Evolutionary conservation across 345 rosid species (phyloP), one percentile per base, ranked within the genome.

Genomic region (Sapria himalayana): DNA sequence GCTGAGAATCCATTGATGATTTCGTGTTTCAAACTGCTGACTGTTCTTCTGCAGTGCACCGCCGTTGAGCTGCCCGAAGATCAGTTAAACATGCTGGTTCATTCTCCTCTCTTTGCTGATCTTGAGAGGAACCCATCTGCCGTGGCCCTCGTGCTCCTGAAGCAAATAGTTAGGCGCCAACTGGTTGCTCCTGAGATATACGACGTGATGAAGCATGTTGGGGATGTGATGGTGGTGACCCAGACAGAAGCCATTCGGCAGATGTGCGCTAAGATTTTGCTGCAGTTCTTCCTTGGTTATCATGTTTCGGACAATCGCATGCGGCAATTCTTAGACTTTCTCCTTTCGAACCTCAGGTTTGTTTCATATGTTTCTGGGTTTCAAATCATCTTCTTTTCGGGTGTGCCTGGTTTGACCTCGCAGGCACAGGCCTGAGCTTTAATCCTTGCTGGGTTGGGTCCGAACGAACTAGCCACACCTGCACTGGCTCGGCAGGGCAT

Each of bases 171-270:
- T 39, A 67, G 51, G n/a, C 73, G 78, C 59, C 78, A 73, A 62
- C 70, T 73, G 49, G 78, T 65, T 37, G 94, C 73, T 57, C 93
- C 57, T 58, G 91, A 79, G 76, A 76, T 89, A 46, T 79, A 79
- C 64, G 94, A 79, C 55, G 19, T 79, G 36, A 67, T 66, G 33
- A 33, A 55, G 43, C 82, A 49, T 46, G 76, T 79, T 54, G 66
- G 70, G 43, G 75, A 76, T 39, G 49, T 82, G 67, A 72, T 89
- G 95, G 84, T 89, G 25, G 79, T 67, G 37, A 79, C 91, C 59
- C 93, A 82, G 52, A 23, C 43, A 54, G 91, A 74, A 34, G 29
- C 77, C 13, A 64, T 74, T 49, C 81, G 82, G 33, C 71, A 65
- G 69, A 76, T 69, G 51, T 82, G 91, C 63, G 69, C 80, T 59